A percentile compares a stretch with the other conserved stretches of the same genome.
Conservation (phyloP, 192 early-diverging fungal species). For the Podochytrium sp. region DNA sequence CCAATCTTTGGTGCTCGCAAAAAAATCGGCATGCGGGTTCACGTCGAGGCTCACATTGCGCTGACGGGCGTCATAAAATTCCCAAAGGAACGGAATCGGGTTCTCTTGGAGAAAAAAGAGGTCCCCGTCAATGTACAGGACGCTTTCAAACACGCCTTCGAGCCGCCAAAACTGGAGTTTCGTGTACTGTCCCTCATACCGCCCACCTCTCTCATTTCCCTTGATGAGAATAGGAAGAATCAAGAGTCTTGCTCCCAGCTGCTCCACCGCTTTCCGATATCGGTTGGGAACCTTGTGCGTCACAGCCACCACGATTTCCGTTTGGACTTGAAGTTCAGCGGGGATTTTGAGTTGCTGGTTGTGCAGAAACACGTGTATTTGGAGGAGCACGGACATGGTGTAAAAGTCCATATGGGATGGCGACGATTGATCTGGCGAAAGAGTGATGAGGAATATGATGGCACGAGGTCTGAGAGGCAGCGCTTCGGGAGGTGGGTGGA, state of each 20-base stretch:
- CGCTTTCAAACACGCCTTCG: neutral
- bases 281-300: neutral
- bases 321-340: neutral
- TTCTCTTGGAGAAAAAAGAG: conserved; percentile 8
- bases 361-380: neutral
- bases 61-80: neutral
- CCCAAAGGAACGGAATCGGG: neutral
- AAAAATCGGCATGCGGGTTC: neutral
- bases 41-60: too few species aligned
- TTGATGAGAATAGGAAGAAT: neutral
- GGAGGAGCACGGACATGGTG: neutral
- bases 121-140: conserved; percentile 9
- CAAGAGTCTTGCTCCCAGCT: neutral
- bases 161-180: conserved; percentile 25
- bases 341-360: neutral
- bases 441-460: neutral
- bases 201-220: neutral
- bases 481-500: neutral
- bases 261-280: neutral
- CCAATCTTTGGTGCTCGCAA: neutral
- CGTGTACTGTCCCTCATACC: conserved; percentile 1
- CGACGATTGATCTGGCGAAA: neutral
- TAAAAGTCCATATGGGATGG: neutral
- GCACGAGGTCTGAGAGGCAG: neutral
- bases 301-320: neutral